These are phyloP conservation scores for Candida cerambycidarum DNA, from an alignment of 805 yeast genomes.

Conservation along the genomic window DNA sequence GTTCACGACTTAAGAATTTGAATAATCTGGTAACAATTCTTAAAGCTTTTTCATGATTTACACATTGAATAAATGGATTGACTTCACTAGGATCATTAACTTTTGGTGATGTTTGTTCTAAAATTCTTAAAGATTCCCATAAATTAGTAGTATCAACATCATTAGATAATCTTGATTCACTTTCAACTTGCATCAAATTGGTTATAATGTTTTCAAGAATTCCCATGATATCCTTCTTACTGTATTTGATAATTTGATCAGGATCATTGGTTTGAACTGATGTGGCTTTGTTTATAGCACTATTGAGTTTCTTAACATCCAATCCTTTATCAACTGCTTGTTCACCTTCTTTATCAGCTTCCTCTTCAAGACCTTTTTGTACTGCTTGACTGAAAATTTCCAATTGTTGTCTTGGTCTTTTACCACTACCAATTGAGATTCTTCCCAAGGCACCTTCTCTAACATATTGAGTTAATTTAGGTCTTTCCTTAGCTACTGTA, in stretches of 20 bases:
- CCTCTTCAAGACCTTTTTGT: constrained; percentile 44
- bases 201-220: constrained; percentile 78
- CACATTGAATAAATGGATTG: constrained; percentile 79
- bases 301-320: constrained; percentile 17
- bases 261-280: constrained; percentile 20
- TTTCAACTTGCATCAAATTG: constrained; percentile 76
- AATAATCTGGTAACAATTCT: constrained; percentile 86
- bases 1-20: constrained; percentile 75
- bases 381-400: constrained; percentile 57
- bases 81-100: constrained; percentile 49
- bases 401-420: constrained; percentile 84
- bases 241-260: constrained; percentile 26
- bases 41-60: constrained; percentile 83
- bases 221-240: constrained; percentile 51
- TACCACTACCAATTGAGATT: constrained; percentile 73
- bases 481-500: constrained; percentile 88
- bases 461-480: constrained; percentile 61
- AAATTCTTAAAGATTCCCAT: constrained; percentile 78
- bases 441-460: constrained; percentile 90
- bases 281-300: constrained; percentile 23
- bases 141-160: constrained; percentile 45
- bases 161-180: constrained; percentile 41
- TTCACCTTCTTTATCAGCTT: constrained; percentile 27
- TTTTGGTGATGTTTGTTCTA: constrained; percentile 57
- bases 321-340: constrained; percentile 20